phyloP scores from a whole-genome alignment of 805 yeast species.

The Pichia rugopelliculosa region DNA sequence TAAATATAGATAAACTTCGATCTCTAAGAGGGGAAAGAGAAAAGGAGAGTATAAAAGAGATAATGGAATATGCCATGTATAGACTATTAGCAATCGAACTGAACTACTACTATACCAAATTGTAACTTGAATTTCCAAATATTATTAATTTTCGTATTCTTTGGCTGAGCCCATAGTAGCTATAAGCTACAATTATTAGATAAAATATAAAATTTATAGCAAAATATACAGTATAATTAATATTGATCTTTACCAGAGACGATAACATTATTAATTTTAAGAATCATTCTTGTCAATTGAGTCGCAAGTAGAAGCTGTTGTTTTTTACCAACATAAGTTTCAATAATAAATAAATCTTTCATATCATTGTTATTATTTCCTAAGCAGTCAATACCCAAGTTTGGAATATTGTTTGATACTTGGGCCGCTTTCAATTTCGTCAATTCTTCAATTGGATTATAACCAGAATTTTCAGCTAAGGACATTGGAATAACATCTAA shows the following conservation, averaged over 20 bases:
- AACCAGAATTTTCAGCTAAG: slow-evolving; percentile 94
- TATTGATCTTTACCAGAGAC: slow-evolving; percentile 40
- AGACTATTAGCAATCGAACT: no score
- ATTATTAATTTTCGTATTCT: no score
- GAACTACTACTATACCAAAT: no score
- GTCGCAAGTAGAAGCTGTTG: slow-evolving; percentile 95
- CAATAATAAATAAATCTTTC: slow-evolving; percentile 91
- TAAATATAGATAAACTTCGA: no score
- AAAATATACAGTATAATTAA: slow-evolving; percentile 11
- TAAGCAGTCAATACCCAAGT: slow-evolving; percentile 89
- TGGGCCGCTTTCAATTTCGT: slow-evolving; percentile 80
- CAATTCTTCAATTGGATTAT: slow-evolving; percentile 87
- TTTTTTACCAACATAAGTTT: slow-evolving; percentile 94
- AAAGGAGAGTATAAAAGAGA: no score
- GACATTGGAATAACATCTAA: slow-evolving; percentile 90
- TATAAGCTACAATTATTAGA: no score
- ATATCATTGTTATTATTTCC: slow-evolving; percentile 85
- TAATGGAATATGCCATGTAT: no score
- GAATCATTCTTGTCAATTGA: slow-evolving; percentile 94
- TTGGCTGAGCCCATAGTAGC: no score
- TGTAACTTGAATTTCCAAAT: no score
- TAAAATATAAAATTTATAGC: neutral
- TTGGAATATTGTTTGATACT: slow-evolving; percentile 58
- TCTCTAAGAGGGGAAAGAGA: no score
- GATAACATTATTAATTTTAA: slow-evolving; percentile 94